Evolutionary conservation across 2,329 filamentous ascomycete genomes (phyloP).

Genomic region (Fusarium armeniacum): DNA sequence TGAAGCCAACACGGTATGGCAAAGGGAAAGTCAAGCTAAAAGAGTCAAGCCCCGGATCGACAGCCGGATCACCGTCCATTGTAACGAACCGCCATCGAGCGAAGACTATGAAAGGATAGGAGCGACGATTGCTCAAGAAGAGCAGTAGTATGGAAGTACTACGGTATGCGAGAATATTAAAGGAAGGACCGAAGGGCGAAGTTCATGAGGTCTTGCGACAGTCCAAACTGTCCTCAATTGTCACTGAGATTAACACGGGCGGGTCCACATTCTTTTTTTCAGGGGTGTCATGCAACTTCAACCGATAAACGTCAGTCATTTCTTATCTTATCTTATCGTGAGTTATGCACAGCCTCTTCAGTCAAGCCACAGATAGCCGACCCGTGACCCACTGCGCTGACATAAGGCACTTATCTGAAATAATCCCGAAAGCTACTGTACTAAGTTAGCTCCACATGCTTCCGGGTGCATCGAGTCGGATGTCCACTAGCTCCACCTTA

Average conservation of each 20-base stretch:
- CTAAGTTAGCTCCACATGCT: conserved; percentile 13
- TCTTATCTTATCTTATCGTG: not conserved
- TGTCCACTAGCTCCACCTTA: conserved; percentile 4
- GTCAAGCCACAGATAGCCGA: not conserved
- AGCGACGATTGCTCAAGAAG: conserved; percentile 10
- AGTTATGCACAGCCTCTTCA: too few relatives aligned
- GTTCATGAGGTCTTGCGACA: conserved; percentile 45
- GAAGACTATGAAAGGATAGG: conserved; percentile 3
- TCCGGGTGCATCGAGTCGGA: conserved; percentile 12
- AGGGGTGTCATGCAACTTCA: conserved; percentile 40
- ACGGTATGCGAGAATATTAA: conserved; percentile 18
- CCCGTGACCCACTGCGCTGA: not conserved
- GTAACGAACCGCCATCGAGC: conserved; percentile 47
- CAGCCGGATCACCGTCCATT: conserved; percentile 82
- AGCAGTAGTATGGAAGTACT: conserved; percentile 10
- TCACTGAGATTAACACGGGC: conserved; percentile 37
- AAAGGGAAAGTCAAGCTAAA: conserved; percentile 90
- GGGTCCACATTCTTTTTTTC: conserved; percentile 39
- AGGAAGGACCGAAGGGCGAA: conserved; percentile 31
- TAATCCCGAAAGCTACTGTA: conserved; percentile 1
- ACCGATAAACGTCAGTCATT: conserved; percentile 20
- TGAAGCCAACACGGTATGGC: conserved; percentile 88
- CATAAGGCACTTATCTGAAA: not conserved
- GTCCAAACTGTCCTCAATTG: conserved; percentile 47
- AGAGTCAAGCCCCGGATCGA: conserved; percentile 80